Base-by-base conservation (phyloP, 768 basidiomycete species). In the Aureoboletus auriporus region DNA sequence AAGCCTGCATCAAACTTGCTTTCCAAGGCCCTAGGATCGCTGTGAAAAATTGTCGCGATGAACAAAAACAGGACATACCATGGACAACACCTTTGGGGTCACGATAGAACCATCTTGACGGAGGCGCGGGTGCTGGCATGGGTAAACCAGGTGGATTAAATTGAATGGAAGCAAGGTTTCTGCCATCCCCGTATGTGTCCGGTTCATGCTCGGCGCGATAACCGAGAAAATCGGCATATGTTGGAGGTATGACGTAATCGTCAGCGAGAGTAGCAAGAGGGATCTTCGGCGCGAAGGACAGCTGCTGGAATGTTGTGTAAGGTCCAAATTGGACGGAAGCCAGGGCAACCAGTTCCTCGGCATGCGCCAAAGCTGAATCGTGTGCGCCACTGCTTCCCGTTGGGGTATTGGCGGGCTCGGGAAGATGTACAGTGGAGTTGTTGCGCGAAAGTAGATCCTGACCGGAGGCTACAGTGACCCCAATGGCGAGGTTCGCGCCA, bases 301-400 rank as follows among this genome's bases (percentile, higher is more conserved):
- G 71, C 69, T 95, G 92, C 61, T 93, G 93, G 71, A 95, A 94
- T 7, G 90, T 93, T 16, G 88, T 90, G 63, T 93, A 95, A 28
- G 90, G 82, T 16, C 89, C 87, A 67, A 83, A 81, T 47, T 85
- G 82, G 8, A 84, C 75, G 3, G 83, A 81, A 33, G 84, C 80
- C 8, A 88, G 70, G 11, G 84, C 73, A 3, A 83, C 65, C 16
- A 88, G 66, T 60, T 91, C 89, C 50, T 91, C 89, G 1, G 79
- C 68, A 13, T 78, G 75, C 4, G 76, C 66, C 16, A 73, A 60
- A 14, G 73, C 64, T 12, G 55, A 50, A 49, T 73, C 74, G 9
- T 64, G 61, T 4, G 55, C 56, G 8, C 47, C 55, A 38, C 54
- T 52, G 27, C 52, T 58, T 33, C 73, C 71, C 44, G 66, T 64